A percentile compares a stretch with the other conserved stretches of the same genome.
Conservation (phyloP, 2,329 filamentous ascomycete genomes). For the Aspergillus piperis region DNA sequence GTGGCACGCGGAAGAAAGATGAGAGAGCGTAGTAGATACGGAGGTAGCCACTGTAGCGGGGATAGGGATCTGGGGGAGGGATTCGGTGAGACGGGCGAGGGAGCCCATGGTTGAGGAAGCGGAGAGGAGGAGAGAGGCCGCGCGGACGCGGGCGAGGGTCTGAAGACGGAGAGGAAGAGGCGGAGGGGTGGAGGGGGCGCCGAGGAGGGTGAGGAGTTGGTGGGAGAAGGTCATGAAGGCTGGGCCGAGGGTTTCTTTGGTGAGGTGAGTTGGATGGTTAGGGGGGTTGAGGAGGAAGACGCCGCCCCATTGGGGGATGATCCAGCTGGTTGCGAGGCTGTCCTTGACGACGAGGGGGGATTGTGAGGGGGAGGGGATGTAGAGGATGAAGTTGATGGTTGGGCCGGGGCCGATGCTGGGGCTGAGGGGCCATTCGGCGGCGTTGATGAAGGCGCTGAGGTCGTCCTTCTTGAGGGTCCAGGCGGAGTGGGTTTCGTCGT, state of each 20-base stretch:
- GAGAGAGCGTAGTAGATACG: constrained; percentile 74
- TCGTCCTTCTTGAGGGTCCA: constrained; percentile 79
- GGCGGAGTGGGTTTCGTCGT: constrained; percentile 56
- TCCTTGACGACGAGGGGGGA: constrained; percentile 63
- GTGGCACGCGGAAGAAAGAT: constrained; percentile 75
- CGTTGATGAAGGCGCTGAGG: constrained; percentile 92
- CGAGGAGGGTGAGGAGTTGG: constrained; percentile 84
- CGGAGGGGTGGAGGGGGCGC: constrained; percentile 73
- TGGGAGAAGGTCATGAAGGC: constrained; percentile 88
- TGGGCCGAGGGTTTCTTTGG: constrained; percentile 68
- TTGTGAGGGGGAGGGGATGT: constrained; percentile 71
- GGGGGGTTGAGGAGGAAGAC: constrained; percentile 66
- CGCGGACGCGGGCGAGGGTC: constrained; percentile 80
- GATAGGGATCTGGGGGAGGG: constrained; percentile 87
- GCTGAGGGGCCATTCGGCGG: constrained; percentile 94
- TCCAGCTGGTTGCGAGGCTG: constrained; percentile 72
- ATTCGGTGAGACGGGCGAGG: constrained; percentile 78
- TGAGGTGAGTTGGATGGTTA: constrained; percentile 54
- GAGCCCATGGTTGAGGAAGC: constrained; percentile 94
- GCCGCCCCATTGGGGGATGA: constrained; percentile 94
- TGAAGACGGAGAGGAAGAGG: constrained; percentile 84
- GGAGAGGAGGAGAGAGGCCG: constrained; percentile 80
- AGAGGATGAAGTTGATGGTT: constrained; percentile 94
- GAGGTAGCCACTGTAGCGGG: constrained; percentile 83
- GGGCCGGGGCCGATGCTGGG: constrained; percentile 91